Evolutionary conservation across 768 basidiomycete species (phyloP), one percentile per base, ranked within the genome.

Genomic region (Termitomyces sp.): DNA sequence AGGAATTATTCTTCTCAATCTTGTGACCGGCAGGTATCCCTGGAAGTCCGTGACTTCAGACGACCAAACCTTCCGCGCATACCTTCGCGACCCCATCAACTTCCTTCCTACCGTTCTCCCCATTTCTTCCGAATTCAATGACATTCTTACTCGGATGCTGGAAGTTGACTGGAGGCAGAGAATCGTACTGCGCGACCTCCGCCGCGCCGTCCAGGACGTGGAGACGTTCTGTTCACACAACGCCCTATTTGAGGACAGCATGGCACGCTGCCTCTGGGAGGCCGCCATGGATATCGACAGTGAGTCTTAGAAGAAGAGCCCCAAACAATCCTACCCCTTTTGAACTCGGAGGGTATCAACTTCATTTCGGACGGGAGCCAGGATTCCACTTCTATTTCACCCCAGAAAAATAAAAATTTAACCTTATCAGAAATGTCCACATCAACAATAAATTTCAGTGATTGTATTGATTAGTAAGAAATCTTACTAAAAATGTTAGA

Each of bases 1-100:
- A 45, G 96, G 95, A 27, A 93, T 99, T 64, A 93, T 99, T 59
- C 87, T 99, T 44, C 86, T 98, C 69, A 99, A 99, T 72, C 85
- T 99, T 48, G 86, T 90, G 33, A 97, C 94, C 18, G 94, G 94
- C 7, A 85, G 96, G 33, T 98, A 98, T 65, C 96, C 96, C 14
- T 99, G 96, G 96, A 91, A 91, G 72, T 89, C 91, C n/a, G 95
- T 96, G 10, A 87, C 84, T 20, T 69, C 77, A 5, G 79, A 86
- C 45, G 96, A 98, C 73, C 89, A 91, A 62, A 95, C 93, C 4
- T 99, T 95, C 80, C 83, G 88, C 65, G 90, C 89, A 2, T 99
- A 92, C 73, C 80, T 91, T 55, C 85, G 83, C 60, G 85, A 92
- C 63, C 90, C 91, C 32, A 61, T 70, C 22, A 80, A 84, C 60